phyloP scores from a whole-genome alignment of 805 yeast genomes.

The Nakazawaea siamensis region DNA sequence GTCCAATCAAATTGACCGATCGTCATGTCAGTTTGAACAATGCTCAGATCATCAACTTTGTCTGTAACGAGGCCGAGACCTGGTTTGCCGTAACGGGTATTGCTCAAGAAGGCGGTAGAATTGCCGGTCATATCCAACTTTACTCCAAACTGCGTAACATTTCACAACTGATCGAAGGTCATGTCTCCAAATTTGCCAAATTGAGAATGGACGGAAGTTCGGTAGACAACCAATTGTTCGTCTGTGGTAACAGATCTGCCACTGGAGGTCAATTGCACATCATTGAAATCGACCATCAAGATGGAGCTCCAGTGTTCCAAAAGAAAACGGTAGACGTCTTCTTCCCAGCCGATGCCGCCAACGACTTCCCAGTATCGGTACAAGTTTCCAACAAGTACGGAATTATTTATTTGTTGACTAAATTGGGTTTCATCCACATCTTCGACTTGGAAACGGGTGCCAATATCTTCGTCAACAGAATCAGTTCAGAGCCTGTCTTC shows the following conservation, averaged over 20 bases:
- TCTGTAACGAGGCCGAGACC: constrained; percentile 66
- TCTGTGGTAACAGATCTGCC: constrained; percentile 84
- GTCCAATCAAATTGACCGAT: constrained; percentile 76
- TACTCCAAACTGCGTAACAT: constrained; percentile 83
- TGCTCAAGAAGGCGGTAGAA: constrained; percentile 86
- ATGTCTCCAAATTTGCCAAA: constrained; percentile 83
- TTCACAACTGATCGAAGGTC: constrained; percentile 97
- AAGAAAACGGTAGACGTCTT: constrained; percentile 90
- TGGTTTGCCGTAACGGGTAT: constrained; percentile 97
- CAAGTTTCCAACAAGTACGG: constrained; percentile 84
- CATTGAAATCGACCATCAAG: constrained; percentile 93
- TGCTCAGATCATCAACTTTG: constrained; percentile 86
- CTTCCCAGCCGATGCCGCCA: constrained; percentile 93
- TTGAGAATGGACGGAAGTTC: constrained; percentile 66
- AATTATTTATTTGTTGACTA: constrained; percentile 81
- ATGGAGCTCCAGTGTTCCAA: constrained; percentile 70
- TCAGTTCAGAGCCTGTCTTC: constrained; percentile 92
- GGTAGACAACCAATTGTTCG: constrained; percentile 79
- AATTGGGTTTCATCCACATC: constrained; percentile 92
- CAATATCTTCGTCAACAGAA: constrained; percentile 90
- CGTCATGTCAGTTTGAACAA: constrained; percentile 75
- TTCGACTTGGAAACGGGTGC: constrained; percentile 91
- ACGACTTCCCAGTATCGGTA: constrained; percentile 93
- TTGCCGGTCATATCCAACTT: constrained; percentile 94
- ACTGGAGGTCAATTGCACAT: constrained; percentile 83